Conservation (phyloP, 2,329 filamentous ascomycete genomes). For the Fusarium xyrophilum region DNA sequence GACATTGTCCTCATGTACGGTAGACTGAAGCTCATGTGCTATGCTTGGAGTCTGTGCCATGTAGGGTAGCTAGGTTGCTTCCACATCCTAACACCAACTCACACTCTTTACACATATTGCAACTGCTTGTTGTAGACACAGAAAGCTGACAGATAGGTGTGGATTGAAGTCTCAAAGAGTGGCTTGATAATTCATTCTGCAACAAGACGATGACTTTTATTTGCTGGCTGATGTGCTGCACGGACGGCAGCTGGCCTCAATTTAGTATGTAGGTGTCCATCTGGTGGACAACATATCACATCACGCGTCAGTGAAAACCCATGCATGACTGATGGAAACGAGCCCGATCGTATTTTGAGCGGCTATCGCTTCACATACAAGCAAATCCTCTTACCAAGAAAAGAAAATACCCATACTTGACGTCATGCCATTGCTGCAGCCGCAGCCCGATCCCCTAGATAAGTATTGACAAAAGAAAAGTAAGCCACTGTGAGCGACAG, state of each 20-base stretch:
- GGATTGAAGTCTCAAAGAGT: not conserved
- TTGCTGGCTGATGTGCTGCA: not conserved
- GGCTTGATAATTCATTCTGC: not conserved
- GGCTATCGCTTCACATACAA: not conserved
- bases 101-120: not conserved
- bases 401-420: not conserved
- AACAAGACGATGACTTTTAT: not conserved
- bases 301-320: not conserved
- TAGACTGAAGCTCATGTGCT: not conserved
- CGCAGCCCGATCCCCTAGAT: not conserved
- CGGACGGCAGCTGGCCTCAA: rapidly evolving
- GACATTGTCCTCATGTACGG: not conserved
- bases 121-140: rapidly evolving
- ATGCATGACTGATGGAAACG: too few species aligned
- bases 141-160: rapidly evolving
- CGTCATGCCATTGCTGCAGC: constrained; percentile 15
- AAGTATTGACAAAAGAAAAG: constrained; percentile 1
- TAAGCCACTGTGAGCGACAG: not conserved
- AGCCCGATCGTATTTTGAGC: not conserved
- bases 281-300: not conserved
- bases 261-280: not conserved
- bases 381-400: not conserved
- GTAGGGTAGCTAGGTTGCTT: not conserved
- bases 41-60: not conserved
- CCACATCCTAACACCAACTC: not conserved